phyloP scores from a whole-genome alignment of 768 basidiomycete species.

The Naematelia encephala region DNA sequence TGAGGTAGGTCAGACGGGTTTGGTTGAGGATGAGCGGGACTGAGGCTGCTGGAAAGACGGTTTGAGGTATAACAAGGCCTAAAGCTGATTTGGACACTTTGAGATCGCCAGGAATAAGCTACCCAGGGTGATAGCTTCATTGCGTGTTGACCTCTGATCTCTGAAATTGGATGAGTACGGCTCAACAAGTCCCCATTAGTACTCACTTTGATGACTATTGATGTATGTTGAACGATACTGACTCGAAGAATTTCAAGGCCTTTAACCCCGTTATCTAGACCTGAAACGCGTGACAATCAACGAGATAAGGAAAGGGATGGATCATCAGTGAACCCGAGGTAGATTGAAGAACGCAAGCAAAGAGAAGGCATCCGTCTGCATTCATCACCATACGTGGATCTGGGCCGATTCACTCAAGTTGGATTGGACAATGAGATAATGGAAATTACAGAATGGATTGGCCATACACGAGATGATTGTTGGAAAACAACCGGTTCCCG shows the following conservation, averaged over 20 bases:
- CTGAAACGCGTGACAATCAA: neutral
- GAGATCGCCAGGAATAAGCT: neutral
- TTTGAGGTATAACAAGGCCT: neutral
- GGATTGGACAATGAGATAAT: too few species aligned
- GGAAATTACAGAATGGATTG: neutral
- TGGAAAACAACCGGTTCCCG: neutral
- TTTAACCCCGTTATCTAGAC: neutral
- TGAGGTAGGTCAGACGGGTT: neutral
- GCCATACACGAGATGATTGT: neutral
- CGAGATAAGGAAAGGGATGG: neutral
- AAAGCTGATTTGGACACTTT: neutral
- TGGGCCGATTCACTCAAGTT: too few species aligned
- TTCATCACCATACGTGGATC: too few species aligned
- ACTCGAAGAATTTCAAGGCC: neutral
- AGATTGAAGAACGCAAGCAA: too few species aligned
- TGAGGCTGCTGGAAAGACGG: neutral
- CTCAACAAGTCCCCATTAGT: too few species aligned
- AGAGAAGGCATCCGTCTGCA: too few species aligned
- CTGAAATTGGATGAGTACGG: neutral
- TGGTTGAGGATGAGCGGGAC: neutral
- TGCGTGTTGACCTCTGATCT: neutral
- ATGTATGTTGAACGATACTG: neutral
- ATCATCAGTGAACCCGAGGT: neutral
- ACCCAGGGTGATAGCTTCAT: neutral
- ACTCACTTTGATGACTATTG: too few species aligned